These are phyloP conservation scores for Neurospora intermedia DNA, from an alignment of 495 filamentous ascomycete species.

Conservation along the genomic window DNA sequence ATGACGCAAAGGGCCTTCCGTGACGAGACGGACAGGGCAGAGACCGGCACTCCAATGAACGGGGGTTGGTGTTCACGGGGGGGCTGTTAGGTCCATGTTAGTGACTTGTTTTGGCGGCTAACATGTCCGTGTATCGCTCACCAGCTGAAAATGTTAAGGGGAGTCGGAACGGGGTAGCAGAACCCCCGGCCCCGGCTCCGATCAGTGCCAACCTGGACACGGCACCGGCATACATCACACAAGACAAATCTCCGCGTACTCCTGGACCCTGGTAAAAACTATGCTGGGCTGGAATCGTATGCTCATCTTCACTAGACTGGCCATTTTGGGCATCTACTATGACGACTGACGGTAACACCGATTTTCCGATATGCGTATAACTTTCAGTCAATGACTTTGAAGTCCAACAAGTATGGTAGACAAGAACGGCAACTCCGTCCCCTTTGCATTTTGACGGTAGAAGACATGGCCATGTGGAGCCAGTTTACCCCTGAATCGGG, in stretches of 20 bases:
- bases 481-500: neutral
- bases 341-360: neutral
- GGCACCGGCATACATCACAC: neutral
- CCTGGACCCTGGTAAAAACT: neutral
- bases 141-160: neutral
- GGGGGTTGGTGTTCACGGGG: neutral
- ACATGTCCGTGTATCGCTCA: neutral
- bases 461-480: neutral
- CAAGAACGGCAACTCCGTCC: neutral
- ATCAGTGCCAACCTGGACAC: neutral
- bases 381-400: neutral
- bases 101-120: neutral
- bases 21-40: neutral
- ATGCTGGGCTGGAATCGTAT: neutral
- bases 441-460: neutral
- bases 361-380: neutral
- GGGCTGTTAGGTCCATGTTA: neutral
- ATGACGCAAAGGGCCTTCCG: neutral
- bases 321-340: neutral
- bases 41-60: neutral
- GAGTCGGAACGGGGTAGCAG: neutral
- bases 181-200: neutral
- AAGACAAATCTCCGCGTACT: neutral
- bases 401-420: neutral
- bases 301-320: neutral